Conservation (phyloP, 441 rosid genomes). For the Populus tomentosa region DNA sequence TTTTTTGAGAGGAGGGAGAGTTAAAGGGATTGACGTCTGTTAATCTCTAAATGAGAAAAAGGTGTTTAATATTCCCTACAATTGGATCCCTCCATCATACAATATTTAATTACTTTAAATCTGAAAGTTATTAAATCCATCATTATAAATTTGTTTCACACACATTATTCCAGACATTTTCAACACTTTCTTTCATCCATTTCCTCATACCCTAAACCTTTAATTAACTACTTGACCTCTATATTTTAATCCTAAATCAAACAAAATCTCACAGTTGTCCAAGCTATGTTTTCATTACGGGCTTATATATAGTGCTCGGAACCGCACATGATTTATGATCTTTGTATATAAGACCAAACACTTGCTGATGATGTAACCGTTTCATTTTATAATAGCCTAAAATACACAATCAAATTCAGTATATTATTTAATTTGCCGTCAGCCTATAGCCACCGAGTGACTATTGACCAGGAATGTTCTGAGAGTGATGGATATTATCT, state of each 20-base stretch:
- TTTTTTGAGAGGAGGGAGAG: background rate
- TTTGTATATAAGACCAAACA: background rate
- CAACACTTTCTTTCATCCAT: background rate
- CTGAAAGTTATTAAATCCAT: background rate
- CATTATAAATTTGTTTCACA: background rate
- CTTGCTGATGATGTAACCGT: background rate
- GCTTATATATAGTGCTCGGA: too few species aligned
- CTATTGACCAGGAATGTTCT: background rate
- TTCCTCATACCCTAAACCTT: background rate
- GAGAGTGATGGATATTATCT: background rate
- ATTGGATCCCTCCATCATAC: background rate
- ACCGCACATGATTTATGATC: background rate
- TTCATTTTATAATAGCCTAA: background rate
- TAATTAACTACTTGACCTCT: background rate
- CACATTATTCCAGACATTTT: background rate
- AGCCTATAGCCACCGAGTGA: background rate
- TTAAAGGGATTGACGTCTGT: background rate
- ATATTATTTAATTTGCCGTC: background rate
- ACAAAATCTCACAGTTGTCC: background rate
- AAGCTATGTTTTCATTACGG: too few species aligned
- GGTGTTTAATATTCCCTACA: background rate
- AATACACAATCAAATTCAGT: background rate
- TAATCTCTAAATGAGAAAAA: background rate
- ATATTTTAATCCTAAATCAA: background rate
- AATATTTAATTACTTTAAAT: too few species aligned